A percentile compares a stretch with the other conserved stretches of the same genome.
Evolutionary conservation across 495 filamentous ascomycete genomes (phyloP).

Genomic region (Penicillium arizonense): DNA sequence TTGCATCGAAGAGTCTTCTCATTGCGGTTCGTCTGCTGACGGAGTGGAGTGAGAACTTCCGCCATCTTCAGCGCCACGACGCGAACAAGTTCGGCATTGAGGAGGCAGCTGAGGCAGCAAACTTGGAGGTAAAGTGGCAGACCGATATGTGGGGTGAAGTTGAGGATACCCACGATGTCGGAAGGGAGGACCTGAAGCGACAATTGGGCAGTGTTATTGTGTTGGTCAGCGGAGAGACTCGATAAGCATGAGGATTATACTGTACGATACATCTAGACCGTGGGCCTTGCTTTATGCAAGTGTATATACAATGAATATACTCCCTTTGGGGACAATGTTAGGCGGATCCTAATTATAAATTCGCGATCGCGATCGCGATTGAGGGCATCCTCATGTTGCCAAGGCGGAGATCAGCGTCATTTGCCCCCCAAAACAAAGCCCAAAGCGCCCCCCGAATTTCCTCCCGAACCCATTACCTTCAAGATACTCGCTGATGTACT

Average conservation of each 20-base stretch:
- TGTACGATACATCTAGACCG: slow-evolving; percentile 13
- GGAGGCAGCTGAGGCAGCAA: slow-evolving; percentile 73
- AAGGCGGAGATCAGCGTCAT: slow-evolving; percentile 12
- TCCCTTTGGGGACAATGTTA: no score
- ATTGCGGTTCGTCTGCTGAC: slow-evolving; percentile 72
- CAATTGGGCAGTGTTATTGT: slow-evolving; percentile 86
- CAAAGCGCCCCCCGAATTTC: slow-evolving; percentile 6
- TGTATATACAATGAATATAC: slow-evolving; percentile 3
- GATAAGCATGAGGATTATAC: slow-evolving; percentile 13
- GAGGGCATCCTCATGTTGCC: slow-evolving; percentile 3
- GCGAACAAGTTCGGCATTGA: slow-evolving; percentile 47
- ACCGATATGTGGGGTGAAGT: slow-evolving; percentile 91
- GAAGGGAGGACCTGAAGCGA: slow-evolving; percentile 84
- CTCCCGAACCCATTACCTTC: background rate
- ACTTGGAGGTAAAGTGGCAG: slow-evolving; percentile 87
- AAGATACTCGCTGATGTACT: background rate
- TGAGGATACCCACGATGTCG: slow-evolving; percentile 97
- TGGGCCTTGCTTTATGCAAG: background rate
- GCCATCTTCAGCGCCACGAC: slow-evolving; percentile 32
- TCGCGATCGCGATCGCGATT: background rate
- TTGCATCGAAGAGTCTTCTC: slow-evolving; percentile 84
- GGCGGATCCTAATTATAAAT: background rate
- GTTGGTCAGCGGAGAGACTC: slow-evolving; percentile 62
- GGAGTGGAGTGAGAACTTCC: slow-evolving; percentile 83
- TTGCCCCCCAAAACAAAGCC: slow-evolving; percentile 5